A percentile compares a stretch with the other conserved stretches of the same genome.
Evolutionary conservation across 108 stramenopile genomes (phyloP).

Genomic region (Conticribra guillardii): DNA sequence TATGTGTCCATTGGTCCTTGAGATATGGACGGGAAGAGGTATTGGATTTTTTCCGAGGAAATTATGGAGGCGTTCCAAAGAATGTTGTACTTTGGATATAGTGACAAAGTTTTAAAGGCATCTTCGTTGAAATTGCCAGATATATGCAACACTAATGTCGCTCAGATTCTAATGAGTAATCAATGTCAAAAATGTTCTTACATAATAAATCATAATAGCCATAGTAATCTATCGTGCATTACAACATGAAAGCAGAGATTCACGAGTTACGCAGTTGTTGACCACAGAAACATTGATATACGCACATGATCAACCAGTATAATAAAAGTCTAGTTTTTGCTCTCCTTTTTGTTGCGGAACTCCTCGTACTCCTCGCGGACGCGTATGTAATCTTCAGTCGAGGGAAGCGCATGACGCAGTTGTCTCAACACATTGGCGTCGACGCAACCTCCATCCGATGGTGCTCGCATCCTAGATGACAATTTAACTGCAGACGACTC

Average conservation of each 20-base stretch:
- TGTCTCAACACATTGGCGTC: slow-evolving; percentile 45
- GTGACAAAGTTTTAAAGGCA: background rate
- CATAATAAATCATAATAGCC: too few relatives aligned
- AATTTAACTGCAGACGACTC: slow-evolving; percentile 14
- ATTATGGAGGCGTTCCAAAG: slow-evolving; percentile 62
- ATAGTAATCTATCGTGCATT: too few relatives aligned
- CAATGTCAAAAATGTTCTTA: too few relatives aligned
- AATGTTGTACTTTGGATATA: slow-evolving; percentile 70
- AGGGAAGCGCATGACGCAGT: slow-evolving; percentile 35
- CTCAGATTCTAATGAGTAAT: too few relatives aligned
- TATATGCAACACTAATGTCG: too few relatives aligned
- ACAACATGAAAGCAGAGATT: too few relatives aligned
- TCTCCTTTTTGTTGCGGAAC: slow-evolving; percentile 33
- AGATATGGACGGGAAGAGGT: slow-evolving; percentile 52
- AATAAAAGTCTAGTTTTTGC: too few relatives aligned
- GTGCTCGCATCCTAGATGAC: slow-evolving; percentile 15
- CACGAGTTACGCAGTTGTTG: too few relatives aligned
- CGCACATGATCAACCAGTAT: too few relatives aligned
- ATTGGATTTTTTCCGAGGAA: slow-evolving; percentile 48
- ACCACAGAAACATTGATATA: too few relatives aligned
- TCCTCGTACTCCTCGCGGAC: slow-evolving; percentile 46
- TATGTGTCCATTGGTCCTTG: slow-evolving; percentile 57
- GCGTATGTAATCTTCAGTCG: slow-evolving; percentile 42
- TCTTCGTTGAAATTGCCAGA: too few relatives aligned
- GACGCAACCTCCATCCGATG: slow-evolving; percentile 42